Evolutionary conservation across 768 basidiomycete species (phyloP), one percentile per base, ranked within the genome.

Genomic region (Cubamyces sp.): DNA sequence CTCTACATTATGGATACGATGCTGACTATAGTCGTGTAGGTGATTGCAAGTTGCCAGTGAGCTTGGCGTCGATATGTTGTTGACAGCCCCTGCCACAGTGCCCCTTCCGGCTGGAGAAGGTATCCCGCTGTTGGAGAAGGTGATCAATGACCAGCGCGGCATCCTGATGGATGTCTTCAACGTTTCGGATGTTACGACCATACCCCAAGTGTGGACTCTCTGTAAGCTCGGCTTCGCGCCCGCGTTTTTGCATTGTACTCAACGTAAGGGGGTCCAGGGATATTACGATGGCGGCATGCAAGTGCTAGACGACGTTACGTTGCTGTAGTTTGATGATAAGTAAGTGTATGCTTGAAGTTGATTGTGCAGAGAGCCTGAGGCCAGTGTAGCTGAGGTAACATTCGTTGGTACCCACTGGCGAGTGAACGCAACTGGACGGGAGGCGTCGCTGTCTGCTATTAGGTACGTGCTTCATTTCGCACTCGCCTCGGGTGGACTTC

Each of bases 291-390:
- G 82, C 55, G 86, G 87, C 14, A 76, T 88, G 78, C 74, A 74
- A 3, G 86, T 84, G 2, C 83, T 83, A 0, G 87, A 88, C 53
- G 86, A 88, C 68, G 75, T 88, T n/a, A 84, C 81, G 3, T 72
- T 88, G 3, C 74, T 88, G n/a, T 88, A 87, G 88, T 76, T 87
- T 1, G 90, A 91, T 64, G 90, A 90, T 69, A 90, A 90, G 85
- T 86, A 21, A 37, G 55, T 26, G 61, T 39, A 25, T 28, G 2
- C 25, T 16, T 2, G 5, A 23, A 52, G 19, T 21, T 43, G 2
- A 21, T 56, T 34, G 28, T 3, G 39, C 25, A 25, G 42, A 25
- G 46, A 16, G 18, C 3, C n/a, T 61, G 14, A 34, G 30, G 54
- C 23, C 19, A 1, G 34, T 34, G 5, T 54, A 86, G 85, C 71